Conservation (phyloP, 805 yeast genomes). For the Sugiyamaella boreocaroliniensis region DNA sequence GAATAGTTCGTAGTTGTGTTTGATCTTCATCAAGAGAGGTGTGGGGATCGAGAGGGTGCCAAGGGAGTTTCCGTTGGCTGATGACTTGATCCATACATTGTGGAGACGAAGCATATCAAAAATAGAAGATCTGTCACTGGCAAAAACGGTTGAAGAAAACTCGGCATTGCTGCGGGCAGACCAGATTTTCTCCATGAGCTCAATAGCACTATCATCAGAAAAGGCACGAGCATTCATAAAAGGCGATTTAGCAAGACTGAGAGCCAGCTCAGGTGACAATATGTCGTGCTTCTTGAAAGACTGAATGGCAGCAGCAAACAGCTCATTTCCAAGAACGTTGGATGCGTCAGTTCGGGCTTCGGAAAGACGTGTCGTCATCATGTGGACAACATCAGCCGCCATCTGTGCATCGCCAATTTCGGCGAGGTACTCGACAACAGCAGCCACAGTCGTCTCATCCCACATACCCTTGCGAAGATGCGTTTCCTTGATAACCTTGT, state of each 20-base stretch:
- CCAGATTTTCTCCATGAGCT: constrained; percentile 20
- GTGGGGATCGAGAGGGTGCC: constrained; percentile 18
- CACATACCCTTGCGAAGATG: constrained; percentile 23
- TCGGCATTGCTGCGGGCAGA: constrained; percentile 16
- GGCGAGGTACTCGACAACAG: constrained; percentile 15
- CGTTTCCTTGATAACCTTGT: constrained; percentile 27
- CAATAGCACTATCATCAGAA: constrained; percentile 14
- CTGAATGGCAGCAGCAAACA: constrained; percentile 5
- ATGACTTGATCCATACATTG: constrained; percentile 12
- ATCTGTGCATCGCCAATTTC: constrained; percentile 16
- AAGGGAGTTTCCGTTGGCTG: constrained; percentile 10
- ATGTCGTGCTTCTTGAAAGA: constrained; percentile 2
- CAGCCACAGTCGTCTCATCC: constrained; percentile 27
- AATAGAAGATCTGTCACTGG: constrained; percentile 8
- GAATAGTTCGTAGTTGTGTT: constrained; percentile 7
- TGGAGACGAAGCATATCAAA: constrained; percentile 15
- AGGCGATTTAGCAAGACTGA: constrained; percentile 14
- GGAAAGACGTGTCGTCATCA: constrained; percentile 20
- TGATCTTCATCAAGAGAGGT: constrained; percentile 8
- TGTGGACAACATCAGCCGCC: constrained; percentile 26
- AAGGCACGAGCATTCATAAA: constrained; percentile 16
- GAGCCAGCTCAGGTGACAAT: constrained; percentile 13
- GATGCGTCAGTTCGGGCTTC: constrained; percentile 1
- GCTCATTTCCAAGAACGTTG: constrained; percentile 7
- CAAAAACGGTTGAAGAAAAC: constrained; percentile 5